Evolutionary conservation across 169 alveolate genomes (phyloP).

Genomic region (Fabrea salina): DNA sequence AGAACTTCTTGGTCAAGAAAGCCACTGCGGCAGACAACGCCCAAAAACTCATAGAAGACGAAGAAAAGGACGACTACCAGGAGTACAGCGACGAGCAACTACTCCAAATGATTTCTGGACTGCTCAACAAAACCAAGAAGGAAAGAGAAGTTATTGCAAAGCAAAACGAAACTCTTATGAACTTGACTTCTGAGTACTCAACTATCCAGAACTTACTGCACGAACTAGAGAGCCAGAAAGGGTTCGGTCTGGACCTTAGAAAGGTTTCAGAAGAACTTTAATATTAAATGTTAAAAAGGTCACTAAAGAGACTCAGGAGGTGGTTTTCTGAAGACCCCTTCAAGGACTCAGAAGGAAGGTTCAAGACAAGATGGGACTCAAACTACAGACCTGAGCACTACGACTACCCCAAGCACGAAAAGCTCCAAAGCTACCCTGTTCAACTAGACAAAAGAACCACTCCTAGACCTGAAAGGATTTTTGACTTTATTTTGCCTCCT

Average conservation of each 20-base stretch:
- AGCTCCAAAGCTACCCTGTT: background rate
- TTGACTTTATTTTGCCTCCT: background rate
- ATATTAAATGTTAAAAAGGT: background rate
- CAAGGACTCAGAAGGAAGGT: background rate
- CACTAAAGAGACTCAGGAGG: background rate
- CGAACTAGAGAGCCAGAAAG: too few species aligned
- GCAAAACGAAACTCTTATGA: slow-evolving; percentile 8
- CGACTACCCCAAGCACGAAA: background rate
- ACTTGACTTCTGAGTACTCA: background rate
- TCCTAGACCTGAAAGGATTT: background rate
- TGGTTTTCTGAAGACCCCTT: background rate
- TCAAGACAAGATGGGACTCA: background rate
- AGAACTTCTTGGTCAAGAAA: background rate
- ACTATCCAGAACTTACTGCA: background rate
- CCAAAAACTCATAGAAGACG: slow-evolving; percentile 6
- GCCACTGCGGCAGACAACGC: slow-evolving; percentile 4
- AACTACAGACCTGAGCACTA: background rate
- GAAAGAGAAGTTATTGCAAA: slow-evolving; percentile 22
- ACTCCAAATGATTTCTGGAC: background rate
- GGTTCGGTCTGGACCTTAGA: background rate
- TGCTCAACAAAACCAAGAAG: background rate
- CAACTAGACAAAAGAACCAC: background rate
- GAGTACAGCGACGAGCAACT: slow-evolving; percentile 18
- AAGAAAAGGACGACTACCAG: background rate
- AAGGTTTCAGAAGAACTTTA: background rate